Evolutionary conservation across 106 monocot species (phyloP), one percentile per base, ranked within the genome.

Genomic region (Vanilla planifolia): DNA sequence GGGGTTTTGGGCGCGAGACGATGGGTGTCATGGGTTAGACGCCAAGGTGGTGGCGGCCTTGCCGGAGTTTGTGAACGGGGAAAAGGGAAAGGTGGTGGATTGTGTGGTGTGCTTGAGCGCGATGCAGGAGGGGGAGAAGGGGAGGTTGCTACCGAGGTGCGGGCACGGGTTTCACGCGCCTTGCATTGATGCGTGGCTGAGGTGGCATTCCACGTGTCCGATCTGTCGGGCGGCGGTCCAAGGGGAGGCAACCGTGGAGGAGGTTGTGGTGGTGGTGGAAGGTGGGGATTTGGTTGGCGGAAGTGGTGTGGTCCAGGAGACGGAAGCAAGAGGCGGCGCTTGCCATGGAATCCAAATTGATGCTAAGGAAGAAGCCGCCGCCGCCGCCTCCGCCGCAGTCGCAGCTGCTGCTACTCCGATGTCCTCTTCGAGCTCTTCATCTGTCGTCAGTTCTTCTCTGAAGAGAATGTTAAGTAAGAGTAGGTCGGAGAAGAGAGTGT

Each of bases 151-250:
- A 28, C 48, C 73, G 30, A 47, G 36, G 3, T 73, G 60, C 41
- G 35, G 37, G 30, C 73, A 73, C 21, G 26, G 46, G 16, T 73
- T 66, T 42, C 73, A 73, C 36, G 50, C 11, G 7, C 30, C 21
- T 13, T 73, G 73, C 66, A 42, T 73, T 27, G 59, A 50, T 27
- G 22, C 33, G 58, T 66, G 73, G 73, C n/a, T 73, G 41, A 4
- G 5, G 42, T 58, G 29, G 28, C 58, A 60, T 11, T 40, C 50
- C 2, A 61, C 51, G 19, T 73, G 73, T 43, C 73, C 73, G 0
- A 15, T 58, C 2, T 72, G 72, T 33, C 64, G 59, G 25, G 7
- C 21, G 27, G 20, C 43, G 17, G 14, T 8, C 41, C 17, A 8
- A 23, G 44, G 43, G 11, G 34, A 8, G 58, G 27, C 16, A 9